Evolutionary conservation across 768 basidiomycete species (phyloP).

Genomic region (Tephrocybe sp.): DNA sequence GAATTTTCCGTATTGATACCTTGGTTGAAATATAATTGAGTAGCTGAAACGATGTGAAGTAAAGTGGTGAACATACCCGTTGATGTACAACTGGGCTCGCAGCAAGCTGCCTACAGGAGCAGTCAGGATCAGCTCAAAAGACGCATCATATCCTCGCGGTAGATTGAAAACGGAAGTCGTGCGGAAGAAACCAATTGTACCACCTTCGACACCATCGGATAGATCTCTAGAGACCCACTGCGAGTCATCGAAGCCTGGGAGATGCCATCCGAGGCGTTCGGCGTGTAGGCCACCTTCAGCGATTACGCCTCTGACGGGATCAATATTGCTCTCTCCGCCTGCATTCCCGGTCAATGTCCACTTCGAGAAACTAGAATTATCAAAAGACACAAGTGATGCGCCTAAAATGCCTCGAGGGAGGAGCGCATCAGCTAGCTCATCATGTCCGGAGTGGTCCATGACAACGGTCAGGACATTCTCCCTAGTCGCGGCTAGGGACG

Average conservation of each 20-base stretch:
- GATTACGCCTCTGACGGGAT: slow-evolving; percentile 10
- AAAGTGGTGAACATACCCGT: slow-evolving; percentile 4
- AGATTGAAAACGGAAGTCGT: slow-evolving; percentile 8
- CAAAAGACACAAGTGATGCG: slow-evolving; percentile 3
- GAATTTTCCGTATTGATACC: slow-evolving; percentile 12
- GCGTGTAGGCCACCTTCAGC: slow-evolving; percentile 11
- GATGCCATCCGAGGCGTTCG: slow-evolving; percentile 12
- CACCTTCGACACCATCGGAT: slow-evolving; percentile 4
- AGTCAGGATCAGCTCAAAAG: slow-evolving; percentile 1
- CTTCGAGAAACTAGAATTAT: slow-evolving; percentile 4
- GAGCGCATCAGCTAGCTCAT: slow-evolving; percentile 6
- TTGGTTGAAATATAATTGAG: not conserved
- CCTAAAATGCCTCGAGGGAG: slow-evolving; percentile 8
- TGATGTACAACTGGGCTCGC: slow-evolving; percentile 10
- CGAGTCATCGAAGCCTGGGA: slow-evolving; percentile 13
- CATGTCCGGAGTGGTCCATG: slow-evolving; percentile 12
- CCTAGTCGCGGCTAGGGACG: not conserved
- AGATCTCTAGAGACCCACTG: slow-evolving; percentile 1
- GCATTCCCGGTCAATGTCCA: slow-evolving; percentile 11
- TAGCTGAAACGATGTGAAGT: not conserved
- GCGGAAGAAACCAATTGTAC: slow-evolving; percentile 10
- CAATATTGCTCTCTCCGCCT: slow-evolving; percentile 10
- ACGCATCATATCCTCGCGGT: slow-evolving; percentile 9
- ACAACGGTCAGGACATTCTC: slow-evolving; percentile 11
- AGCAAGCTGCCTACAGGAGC: slow-evolving; percentile 2